These are phyloP conservation scores for Mycena filopes DNA, from an alignment of 768 basidiomycete genomes.

Conservation along the genomic window DNA sequence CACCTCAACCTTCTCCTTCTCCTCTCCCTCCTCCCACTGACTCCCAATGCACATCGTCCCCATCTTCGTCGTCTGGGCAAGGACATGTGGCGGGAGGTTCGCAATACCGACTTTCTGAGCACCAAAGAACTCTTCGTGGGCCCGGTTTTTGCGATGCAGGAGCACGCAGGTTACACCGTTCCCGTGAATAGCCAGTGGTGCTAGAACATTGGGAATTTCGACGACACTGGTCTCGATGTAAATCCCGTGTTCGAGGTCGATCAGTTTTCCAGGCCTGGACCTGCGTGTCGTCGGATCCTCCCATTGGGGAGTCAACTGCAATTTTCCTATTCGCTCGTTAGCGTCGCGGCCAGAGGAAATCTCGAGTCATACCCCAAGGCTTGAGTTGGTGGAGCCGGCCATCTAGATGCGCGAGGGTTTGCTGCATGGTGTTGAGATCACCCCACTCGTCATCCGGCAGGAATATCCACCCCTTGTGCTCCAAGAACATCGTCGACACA, in stretches of 20 bases:
- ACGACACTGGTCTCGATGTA: slow-evolving; percentile 9
- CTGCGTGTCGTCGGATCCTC: neutral
- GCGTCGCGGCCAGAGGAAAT: neutral
- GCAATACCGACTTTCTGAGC: slow-evolving; percentile 22
- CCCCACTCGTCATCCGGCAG: neutral
- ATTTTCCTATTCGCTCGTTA: neutral
- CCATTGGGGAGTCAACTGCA: slow-evolving; percentile 3
- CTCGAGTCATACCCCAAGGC: neutral
- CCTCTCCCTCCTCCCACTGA: slow-evolving; percentile 4
- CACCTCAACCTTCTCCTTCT: slow-evolving; percentile 5
- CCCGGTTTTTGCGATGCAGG: neutral
- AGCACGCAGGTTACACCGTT: slow-evolving; percentile 14
- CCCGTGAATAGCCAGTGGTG: slow-evolving; percentile 8
- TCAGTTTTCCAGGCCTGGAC: neutral
- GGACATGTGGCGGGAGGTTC: slow-evolving; percentile 18
- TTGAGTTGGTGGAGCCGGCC: neutral
- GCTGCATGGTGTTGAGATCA: neutral
- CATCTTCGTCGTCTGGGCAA: slow-evolving; percentile 11
- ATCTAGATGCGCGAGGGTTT: neutral
- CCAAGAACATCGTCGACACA: neutral
- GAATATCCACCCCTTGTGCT: slow-evolving; percentile 3
- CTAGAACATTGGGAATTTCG: neutral
- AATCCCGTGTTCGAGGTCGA: slow-evolving; percentile 4
- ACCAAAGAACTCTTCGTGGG: slow-evolving; percentile 1
- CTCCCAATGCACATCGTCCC: slow-evolving; percentile 11